Evolutionary conservation across 1,284 basidiomycete genomes (phyloP).

Genomic region (Boletus albobrunnescens): DNA sequence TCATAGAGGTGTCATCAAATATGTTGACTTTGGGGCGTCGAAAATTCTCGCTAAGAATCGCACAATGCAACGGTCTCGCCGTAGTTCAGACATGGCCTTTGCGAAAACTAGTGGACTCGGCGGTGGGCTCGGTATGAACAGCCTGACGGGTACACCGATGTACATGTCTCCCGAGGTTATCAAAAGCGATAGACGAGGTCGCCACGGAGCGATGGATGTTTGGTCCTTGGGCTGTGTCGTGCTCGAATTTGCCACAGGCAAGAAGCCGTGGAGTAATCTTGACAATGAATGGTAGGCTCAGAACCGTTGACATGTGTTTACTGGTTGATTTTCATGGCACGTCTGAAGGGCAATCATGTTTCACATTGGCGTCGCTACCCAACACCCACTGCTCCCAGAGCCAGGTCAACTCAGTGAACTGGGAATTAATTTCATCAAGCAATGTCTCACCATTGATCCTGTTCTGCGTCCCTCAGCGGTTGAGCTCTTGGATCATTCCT

Average conservation of each 20-base stretch:
- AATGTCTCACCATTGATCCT: slow-evolving; percentile 89
- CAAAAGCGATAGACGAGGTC: slow-evolving; percentile 83
- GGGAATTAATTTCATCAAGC: slow-evolving; percentile 93
- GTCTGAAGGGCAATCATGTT: slow-evolving; percentile 89
- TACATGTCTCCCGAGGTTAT: slow-evolving; percentile 99
- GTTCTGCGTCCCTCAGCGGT: slow-evolving; percentile 78
- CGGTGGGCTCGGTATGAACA: slow-evolving; percentile 53
- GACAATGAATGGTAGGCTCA: slow-evolving; percentile 92
- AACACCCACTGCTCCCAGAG: slow-evolving; percentile 94
- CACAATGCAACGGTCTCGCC: slow-evolving; percentile 76
- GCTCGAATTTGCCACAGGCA: slow-evolving; percentile 93
- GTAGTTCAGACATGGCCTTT: slow-evolving; percentile 39
- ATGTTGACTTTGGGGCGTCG: slow-evolving; percentile 97
- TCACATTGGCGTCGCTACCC: slow-evolving; percentile 95
- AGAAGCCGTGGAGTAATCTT: slow-evolving; percentile 96
- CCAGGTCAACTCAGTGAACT: slow-evolving; percentile 83
- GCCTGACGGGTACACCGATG: slow-evolving; percentile 97
- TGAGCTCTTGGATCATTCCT: slow-evolving; percentile 86
- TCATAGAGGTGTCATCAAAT: slow-evolving; percentile 92
- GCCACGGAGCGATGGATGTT: slow-evolving; percentile 96
- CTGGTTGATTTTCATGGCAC: slow-evolving; percentile 3
- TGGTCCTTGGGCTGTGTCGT: slow-evolving; percentile 98
- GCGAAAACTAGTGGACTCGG: slow-evolving; percentile 31
- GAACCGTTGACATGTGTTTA: neutral
- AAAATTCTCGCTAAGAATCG: slow-evolving; percentile 95